Conservation (phyloP, 176 grass and related monocot genomes). For the Raddia distichophylla region DNA sequence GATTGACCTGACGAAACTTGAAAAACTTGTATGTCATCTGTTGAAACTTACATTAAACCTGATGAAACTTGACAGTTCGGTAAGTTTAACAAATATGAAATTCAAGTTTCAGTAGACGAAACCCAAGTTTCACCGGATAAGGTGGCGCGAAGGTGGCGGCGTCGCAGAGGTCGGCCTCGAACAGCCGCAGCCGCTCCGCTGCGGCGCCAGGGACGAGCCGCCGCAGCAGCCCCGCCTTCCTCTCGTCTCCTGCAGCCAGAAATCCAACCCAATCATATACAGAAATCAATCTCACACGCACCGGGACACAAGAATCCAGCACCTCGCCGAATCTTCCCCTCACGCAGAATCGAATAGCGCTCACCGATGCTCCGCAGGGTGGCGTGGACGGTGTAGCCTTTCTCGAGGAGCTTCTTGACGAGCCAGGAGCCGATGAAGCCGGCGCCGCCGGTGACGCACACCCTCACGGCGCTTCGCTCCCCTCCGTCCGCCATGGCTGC, state of each 20-base stretch:
- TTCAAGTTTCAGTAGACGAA: too few species aligned
- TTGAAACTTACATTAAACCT: too few species aligned
- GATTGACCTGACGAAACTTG: too few species aligned
- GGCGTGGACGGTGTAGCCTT: constrained; percentile 45
- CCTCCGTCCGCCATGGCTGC: constrained; percentile 14
- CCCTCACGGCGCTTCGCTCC: neutral
- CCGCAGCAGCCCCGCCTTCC: constrained; percentile 39
- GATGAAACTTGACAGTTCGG: too few species aligned
- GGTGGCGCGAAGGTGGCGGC: too few species aligned
- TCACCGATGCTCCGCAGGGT: constrained; percentile 41
- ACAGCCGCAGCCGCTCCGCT: too few species aligned
- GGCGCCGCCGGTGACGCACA: constrained; percentile 52
- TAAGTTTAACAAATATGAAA: too few species aligned
- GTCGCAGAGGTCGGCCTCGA: too few species aligned
- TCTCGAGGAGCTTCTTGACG: constrained; percentile 50
- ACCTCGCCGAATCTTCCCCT: too few species aligned
- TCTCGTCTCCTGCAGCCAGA: constrained; percentile 40
- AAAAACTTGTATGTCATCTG: too few species aligned
- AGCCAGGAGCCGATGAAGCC: constrained; percentile 54
- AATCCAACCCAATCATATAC: neutral
- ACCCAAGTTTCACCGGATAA: too few species aligned
- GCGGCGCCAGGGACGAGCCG: too few species aligned
- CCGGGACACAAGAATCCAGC: neutral
- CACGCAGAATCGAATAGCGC: neutral
- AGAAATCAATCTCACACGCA: neutral